Evolutionary conservation across 2,329 filamentous ascomycete species (phyloP), one percentile per base, ranked within the genome.

Genomic region (Hyphodiscus sp.): DNA sequence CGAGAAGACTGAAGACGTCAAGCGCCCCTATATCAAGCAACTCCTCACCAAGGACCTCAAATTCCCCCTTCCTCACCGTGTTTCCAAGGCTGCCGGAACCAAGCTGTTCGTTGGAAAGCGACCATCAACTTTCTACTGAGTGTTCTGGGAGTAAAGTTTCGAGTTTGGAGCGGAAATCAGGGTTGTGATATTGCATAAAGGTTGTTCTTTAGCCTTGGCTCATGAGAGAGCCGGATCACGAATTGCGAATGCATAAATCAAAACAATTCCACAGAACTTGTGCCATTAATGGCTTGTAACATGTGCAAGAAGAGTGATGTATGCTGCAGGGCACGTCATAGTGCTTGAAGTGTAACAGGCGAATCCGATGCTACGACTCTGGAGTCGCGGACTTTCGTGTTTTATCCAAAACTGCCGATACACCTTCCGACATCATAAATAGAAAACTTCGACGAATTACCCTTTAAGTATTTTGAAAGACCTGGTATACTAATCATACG

Each of bases 1-100:
- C 71, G 87, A 95, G 82, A 96, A 96, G 85, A 81, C 77, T 71
- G 89, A 91, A 67, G 90, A 94, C 73, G 80, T 99, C 81, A 94
- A 92, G 82, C 90, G 94, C 76, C 92, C 94, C 66, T 99, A 99
- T 86, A 95, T 99, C 83, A 95, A 91, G 84, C 94, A 99, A 81
- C 89, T 99, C 75, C 78, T 95, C 74, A 79, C 82, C 77, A 97
- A 97, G 87, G 75, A 84, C 77, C 89, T 99, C 76, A 89, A 87
- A 78, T 99, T 99, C 89, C 94, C 94, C 74, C 89, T 99, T 67
- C 94, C 94, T 74, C 94, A 99, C 85, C 94, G 95, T 71, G 78
- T 91, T 72, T 81, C 86, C 80, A 91, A 91, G 80, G 81, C 82
- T 76, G 77, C 76, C 74, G 84, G 80, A 81, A 88, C 87, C 82